These are phyloP conservation scores for Thermochaetoides thermophila DNA, from an alignment of 495 filamentous ascomycete genomes.

Conservation along the genomic window DNA sequence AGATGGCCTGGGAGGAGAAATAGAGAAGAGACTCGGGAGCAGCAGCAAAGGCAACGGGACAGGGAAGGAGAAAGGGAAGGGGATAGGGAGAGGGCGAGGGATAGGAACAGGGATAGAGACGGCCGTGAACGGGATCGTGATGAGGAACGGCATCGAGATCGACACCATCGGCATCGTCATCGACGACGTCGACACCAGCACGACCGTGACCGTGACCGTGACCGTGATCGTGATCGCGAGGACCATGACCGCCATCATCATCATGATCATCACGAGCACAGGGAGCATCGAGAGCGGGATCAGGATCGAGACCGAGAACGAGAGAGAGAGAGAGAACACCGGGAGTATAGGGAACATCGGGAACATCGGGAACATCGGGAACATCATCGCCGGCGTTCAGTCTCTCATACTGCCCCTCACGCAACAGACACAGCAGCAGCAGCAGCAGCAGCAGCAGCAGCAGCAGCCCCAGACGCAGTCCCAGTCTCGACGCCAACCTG, in stretches of 20 bases:
- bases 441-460: neutral
- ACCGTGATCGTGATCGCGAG: constrained; percentile 2
- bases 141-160: neutral
- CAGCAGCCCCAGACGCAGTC: neutral
- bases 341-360: too few relatives aligned
- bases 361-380: too few relatives aligned
- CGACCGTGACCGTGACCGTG: neutral
- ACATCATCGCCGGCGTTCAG: too few relatives aligned
- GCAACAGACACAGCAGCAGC: too few relatives aligned
- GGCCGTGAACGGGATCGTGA: constrained; percentile 2
- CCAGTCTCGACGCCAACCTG: too few relatives aligned
- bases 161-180: neutral
- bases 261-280: neutral
- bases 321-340: neutral
- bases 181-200: neutral
- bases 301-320: neutral
- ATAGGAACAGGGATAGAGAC: neutral
- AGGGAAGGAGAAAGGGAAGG: neutral
- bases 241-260: neutral
- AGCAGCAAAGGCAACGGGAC: neutral
- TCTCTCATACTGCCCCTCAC: too few relatives aligned
- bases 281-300: neutral
- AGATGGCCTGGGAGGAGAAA: too few relatives aligned
- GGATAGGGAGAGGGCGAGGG: neutral
- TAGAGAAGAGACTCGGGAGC: too few relatives aligned